Evolutionary conservation across 2,329 filamentous ascomycete species (phyloP).

Genomic region (Exophiala sp.): DNA sequence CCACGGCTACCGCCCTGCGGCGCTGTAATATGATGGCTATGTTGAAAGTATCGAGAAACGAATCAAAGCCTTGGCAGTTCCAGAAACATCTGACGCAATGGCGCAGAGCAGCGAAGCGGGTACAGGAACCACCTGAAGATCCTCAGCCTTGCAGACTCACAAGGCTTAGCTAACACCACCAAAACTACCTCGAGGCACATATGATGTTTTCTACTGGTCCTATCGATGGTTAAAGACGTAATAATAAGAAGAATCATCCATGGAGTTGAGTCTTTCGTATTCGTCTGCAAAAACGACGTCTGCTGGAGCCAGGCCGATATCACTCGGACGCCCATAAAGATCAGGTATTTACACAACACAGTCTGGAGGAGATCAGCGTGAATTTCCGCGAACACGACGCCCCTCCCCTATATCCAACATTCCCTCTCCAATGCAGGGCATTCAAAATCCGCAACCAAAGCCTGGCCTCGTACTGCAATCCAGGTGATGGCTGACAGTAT

Average conservation of each 20-base stretch:
- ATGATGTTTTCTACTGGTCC: too few species aligned
- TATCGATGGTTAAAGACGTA: too few species aligned
- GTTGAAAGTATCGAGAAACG: background rate
- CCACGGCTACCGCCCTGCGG: background rate
- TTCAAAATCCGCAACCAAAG: background rate
- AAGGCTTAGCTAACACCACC: background rate
- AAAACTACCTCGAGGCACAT: too few species aligned
- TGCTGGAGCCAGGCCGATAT: slow-evolving; percentile 8
- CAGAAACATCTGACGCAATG: slow-evolving; percentile 24
- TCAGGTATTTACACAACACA: slow-evolving; percentile 14
- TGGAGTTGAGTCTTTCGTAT: slow-evolving; percentile 23
- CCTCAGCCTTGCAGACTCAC: slow-evolving; percentile 6
- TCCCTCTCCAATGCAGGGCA: background rate
- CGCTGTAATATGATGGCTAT: too few species aligned
- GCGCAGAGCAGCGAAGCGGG: background rate
- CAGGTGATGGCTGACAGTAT: slow-evolving; percentile 4
- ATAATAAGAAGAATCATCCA: too few species aligned
- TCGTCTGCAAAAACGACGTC: slow-evolving; percentile 9
- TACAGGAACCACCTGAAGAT: background rate
- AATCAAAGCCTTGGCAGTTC: slow-evolving; percentile 19
- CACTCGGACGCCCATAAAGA: slow-evolving; percentile 2
- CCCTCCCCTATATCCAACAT: slow-evolving; percentile 10
- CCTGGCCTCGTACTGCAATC: slow-evolving; percentile 1
- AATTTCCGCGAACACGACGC: background rate
- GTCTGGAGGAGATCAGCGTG: slow-evolving; percentile 2